These are phyloP conservation scores for Debaryomyces coudertii DNA, from an alignment of 1,139 yeast species.

Conservation along the genomic window DNA sequence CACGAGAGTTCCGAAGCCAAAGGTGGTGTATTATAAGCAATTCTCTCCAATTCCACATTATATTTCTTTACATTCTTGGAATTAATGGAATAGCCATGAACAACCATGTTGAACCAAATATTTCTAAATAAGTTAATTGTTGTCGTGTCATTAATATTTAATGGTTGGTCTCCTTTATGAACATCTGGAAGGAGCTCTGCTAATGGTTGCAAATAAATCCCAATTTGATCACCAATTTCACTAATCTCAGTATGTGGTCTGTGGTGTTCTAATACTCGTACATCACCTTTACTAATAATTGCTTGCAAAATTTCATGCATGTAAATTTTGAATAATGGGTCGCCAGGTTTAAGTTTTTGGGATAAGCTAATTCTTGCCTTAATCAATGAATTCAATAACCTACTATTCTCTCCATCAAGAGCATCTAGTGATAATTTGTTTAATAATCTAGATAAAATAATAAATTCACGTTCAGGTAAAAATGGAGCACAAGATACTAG, in stretches of 20 bases:
- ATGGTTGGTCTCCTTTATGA: slow-evolving; percentile 40
- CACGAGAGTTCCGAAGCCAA: slow-evolving; percentile 86
- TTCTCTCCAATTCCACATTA: slow-evolving; percentile 56
- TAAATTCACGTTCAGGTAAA: slow-evolving; percentile 62
- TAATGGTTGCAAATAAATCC: slow-evolving; percentile 68
- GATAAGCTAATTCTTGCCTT: slow-evolving; percentile 60
- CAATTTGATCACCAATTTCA: slow-evolving; percentile 75
- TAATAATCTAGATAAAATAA: slow-evolving; percentile 53
- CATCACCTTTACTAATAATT: slow-evolving; percentile 81
- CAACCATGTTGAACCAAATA: slow-evolving; percentile 92
- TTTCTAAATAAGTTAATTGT: slow-evolving; percentile 71
- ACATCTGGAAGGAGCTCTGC: slow-evolving; percentile 72
- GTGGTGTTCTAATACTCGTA: slow-evolving; percentile 76
- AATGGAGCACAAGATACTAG: slow-evolving; percentile 60
- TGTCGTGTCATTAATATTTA: slow-evolving; percentile 45
- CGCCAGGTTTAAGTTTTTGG: slow-evolving; percentile 37
- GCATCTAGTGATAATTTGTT: slow-evolving; percentile 43
- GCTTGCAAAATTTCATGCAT: slow-evolving; percentile 67
- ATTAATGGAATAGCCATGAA: slow-evolving; percentile 78
- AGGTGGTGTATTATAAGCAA: slow-evolving; percentile 91
- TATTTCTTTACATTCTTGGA: slow-evolving; percentile 58
- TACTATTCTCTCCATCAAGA: slow-evolving; percentile 33
- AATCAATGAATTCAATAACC: slow-evolving; percentile 39
- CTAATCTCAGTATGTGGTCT: slow-evolving; percentile 79
- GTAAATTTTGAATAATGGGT: slow-evolving; percentile 58